Conservation (phyloP, 257 asterid genomes). For the Solanum commersonii region DNA sequence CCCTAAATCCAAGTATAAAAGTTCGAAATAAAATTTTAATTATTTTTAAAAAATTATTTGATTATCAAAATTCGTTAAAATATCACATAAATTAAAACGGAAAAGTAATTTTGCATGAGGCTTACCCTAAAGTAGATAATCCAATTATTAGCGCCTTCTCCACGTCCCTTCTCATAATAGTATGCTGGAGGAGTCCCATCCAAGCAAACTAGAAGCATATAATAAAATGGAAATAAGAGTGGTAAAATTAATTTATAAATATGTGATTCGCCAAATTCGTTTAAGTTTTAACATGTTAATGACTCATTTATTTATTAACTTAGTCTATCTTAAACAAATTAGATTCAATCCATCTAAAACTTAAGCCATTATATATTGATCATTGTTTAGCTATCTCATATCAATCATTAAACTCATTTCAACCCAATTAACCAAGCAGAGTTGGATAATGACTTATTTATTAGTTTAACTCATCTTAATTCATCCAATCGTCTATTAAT, state of each 20-base stretch:
- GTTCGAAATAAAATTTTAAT: neutral
- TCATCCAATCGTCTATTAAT: neutral
- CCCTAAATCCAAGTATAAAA: neutral
- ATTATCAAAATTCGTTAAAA: neutral
- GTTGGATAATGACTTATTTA: neutral
- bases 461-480: neutral
- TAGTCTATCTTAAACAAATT: neutral
- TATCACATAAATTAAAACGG: neutral
- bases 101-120: neutral
- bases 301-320: neutral
- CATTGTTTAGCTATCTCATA: neutral
- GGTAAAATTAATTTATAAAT: neutral
- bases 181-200: slow-evolving; percentile 5
- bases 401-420: neutral
- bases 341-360: no score
- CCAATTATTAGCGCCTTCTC: slow-evolving; percentile 4
- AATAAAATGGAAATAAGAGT: neutral
- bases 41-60: neutral
- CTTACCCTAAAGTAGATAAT: neutral
- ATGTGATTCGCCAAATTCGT: no score
- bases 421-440: neutral
- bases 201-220: neutral
- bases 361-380: no score
- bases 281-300: neutral
- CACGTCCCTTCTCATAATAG: slow-evolving; percentile 1